Conservation (phyloP, 2,329 filamentous ascomycete species). For the Fusarium graminum region DNA sequence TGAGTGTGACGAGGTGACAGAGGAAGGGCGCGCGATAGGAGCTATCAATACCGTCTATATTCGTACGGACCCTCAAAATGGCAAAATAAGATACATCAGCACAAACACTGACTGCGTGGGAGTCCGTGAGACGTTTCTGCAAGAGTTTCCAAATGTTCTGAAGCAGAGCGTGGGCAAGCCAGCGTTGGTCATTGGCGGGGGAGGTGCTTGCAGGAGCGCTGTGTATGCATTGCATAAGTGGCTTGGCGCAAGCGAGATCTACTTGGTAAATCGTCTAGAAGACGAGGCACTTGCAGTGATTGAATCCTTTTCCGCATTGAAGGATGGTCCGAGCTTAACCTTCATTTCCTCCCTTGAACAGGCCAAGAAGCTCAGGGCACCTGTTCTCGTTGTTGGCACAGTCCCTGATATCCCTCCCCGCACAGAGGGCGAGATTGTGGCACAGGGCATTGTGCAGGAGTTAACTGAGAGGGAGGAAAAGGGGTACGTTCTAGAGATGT, state of each 20-base stretch:
- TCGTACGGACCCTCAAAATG: not conserved
- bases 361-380: not conserved
- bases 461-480: not conserved
- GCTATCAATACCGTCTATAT: conserved; percentile 15
- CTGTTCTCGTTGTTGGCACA: conserved; percentile 1
- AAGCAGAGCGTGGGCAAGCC: not conserved
- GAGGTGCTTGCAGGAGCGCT: conserved; percentile 9
- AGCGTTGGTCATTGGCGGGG: conserved; percentile 4
- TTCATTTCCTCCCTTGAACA: not conserved
- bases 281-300: conserved; percentile 3
- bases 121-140: not conserved
- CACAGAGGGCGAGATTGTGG: not conserved
- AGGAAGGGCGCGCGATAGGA: not conserved
- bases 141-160: not conserved
- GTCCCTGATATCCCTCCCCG: not conserved
- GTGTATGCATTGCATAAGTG: conserved; percentile 1
- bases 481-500: conserved; percentile 7
- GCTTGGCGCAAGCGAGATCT: conserved; percentile 1
- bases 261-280: conserved; percentile 1
- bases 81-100: not conserved
- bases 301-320: not conserved
- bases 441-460: not conserved
- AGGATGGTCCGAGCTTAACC: not conserved
- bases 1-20: conserved; percentile 3
- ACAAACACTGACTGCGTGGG: conserved; percentile 4